A percentile compares a stretch with the other conserved stretches of the same genome.
phyloP scores from a whole-genome alignment of 2,329 filamentous ascomycete species.

The Ophiostoma himal-ulmi region DNA sequence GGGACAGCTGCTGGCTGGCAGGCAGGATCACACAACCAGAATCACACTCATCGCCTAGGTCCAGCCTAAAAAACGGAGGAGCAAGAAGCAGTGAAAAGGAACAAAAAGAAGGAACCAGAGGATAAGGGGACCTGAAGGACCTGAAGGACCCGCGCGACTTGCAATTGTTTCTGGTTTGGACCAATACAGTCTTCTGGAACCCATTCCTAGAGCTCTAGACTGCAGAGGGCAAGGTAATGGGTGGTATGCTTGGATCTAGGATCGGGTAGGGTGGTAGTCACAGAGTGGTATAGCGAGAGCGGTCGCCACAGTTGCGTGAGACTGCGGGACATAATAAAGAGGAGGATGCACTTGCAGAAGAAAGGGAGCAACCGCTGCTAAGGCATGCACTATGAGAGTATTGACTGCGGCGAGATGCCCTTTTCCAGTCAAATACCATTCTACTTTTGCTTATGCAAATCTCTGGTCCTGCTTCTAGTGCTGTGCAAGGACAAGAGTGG shows the following conservation, averaged over 20 bases:
- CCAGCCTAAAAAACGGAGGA: background rate
- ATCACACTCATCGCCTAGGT: background rate
- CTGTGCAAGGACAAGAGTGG: background rate
- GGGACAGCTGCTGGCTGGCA: background rate
- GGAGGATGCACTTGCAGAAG: too few relatives aligned
- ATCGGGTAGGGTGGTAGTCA: background rate
- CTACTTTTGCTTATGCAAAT: background rate
- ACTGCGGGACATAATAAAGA: background rate
- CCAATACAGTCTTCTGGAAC: constrained; percentile 5
- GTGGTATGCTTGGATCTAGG: background rate
- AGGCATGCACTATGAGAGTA: background rate
- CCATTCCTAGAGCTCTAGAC: background rate
- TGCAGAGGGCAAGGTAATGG: background rate
- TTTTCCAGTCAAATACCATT: background rate
- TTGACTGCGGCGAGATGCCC: background rate
- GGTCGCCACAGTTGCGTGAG: constrained; percentile 7
- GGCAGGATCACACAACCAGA: background rate
- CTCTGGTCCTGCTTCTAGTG: background rate
- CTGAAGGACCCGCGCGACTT: background rate
- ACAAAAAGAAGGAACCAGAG: background rate
- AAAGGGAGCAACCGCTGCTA: constrained; percentile 5
- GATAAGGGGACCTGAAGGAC: too few relatives aligned
- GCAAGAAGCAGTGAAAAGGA: background rate
- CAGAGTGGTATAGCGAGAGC: background rate
- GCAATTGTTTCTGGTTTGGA: background rate